Conservation (phyloP, 2,329 filamentous ascomycete species). For the Hymenoscyphus fraxineus region DNA sequence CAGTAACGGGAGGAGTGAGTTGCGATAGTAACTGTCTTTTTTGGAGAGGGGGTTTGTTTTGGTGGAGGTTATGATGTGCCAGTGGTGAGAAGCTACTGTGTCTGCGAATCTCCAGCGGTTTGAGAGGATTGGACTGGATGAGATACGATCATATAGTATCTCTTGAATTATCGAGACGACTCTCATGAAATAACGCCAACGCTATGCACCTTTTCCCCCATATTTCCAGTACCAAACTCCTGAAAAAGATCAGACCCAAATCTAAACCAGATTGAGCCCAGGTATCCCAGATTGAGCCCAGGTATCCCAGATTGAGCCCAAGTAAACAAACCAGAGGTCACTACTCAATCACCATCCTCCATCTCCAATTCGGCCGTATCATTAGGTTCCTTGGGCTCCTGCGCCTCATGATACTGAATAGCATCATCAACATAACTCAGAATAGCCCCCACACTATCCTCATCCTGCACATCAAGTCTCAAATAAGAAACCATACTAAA, state of each 20-base stretch:
- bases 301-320: not conserved
- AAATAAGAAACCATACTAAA: constrained; percentile 98
- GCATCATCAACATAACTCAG: constrained; percentile 92
- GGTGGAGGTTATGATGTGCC: constrained; percentile 9
- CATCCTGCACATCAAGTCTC: constrained; percentile 82
- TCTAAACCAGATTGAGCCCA: too few relatives aligned
- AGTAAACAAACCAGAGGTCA: not conserved
- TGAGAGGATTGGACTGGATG: not conserved
- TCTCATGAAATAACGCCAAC: constrained; percentile 23
- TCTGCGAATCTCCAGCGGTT: not conserved
- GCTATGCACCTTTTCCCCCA: constrained; percentile 22
- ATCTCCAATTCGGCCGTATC: constrained; percentile 55
- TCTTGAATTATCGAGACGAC: not conserved
- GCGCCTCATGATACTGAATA: constrained; percentile 88
- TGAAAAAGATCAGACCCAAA: not conserved
- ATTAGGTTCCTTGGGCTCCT: constrained; percentile 79
- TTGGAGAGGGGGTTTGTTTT: not conserved
- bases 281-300: not conserved
- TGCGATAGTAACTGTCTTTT: not conserved
- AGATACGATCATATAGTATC: constrained; percentile 1
- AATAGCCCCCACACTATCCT: constrained; percentile 82
- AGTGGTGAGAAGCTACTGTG: constrained; percentile 1
- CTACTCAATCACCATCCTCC: constrained; percentile 32
- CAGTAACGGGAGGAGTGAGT: not conserved
- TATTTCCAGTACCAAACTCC: constrained; percentile 4